Base-by-base conservation (phyloP, 306 rosid species). In the Prosopis cineraria region DNA sequence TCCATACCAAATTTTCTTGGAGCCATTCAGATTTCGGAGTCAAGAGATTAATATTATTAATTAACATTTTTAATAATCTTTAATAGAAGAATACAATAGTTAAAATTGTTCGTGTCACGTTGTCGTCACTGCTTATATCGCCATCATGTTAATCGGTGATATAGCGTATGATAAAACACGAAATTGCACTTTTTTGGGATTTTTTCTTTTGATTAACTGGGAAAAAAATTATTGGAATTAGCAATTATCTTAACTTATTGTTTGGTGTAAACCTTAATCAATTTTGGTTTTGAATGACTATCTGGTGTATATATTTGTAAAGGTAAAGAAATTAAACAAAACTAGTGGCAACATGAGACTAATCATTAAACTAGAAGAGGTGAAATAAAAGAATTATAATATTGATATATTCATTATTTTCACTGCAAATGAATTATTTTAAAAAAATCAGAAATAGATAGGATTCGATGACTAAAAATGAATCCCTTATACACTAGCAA, bases 1-100 rank as follows among this genome's bases (percentile, higher is more conserved):
- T 71, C 41, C 75, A 72, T 55, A 36, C 68, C 55, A 24, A 59
- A 75, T 55, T 11, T 31, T 63, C 10, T 75, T 45, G 44, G 60
- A 75, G 16, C 45, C 31, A 7, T 40, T 30, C 44, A 24, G 63
- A 10, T 56, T 56, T 25, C 19, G 2, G 19, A 59, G 43, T 29
- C 33, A 39, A 73, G 16, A 2, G 14, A 3, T 16, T 6, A 17
- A 50, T 41, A 41, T 11, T 50, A 19, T 50, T 10, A 50, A 17
- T 50, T n/a, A 50, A 19, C 27, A 50, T 19, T 50, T 50, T 19
- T 50, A 50, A 25, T 14, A 31, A 7, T 62, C 41, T 62, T 50
- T 20, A n/a, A 50, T 50, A 50, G 56, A 50, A 48, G 2, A 62
- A 62, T 14, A 62, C 24, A 24, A 56, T 24, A 22, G 1, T 56